Base-by-base conservation (phyloP, 2,329 filamentous ascomycete species). In the Massarina eburnea region DNA sequence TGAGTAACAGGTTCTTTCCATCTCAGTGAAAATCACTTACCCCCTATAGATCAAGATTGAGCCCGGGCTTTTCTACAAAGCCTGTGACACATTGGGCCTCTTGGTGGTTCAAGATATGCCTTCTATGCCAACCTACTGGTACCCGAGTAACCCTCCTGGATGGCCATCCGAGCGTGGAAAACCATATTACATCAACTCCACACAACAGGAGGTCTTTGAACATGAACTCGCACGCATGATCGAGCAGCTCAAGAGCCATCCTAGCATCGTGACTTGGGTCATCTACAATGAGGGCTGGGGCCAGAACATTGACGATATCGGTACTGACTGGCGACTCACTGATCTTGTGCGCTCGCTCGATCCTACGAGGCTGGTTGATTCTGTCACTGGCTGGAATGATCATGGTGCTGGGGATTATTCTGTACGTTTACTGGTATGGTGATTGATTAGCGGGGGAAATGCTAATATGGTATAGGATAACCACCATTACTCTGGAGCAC, bases 201-300 rank as follows among this genome's bases (percentile, higher is more conserved):
- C n/a, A 21, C 39, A 41, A 20, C 84, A 88, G 59, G 68, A 71
- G 5, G 85, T 89, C 55, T 89, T 88, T 48, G 72, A 78, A 36
- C 77, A 84, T 1, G 82, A 88, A 58, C 73, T 88, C 1, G 78
- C 80, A 22, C 55, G 85, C 8, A 65, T 88, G 34, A 69, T 89
- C 33, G 74, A 80, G 30, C 82, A 88, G 51, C 80, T 82, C 62
- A 81, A 80, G 66, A 83, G 74, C 63, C 84, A 84, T 59, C 78
- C 85, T 0, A 83, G 80, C 44, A 86, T 88, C 49, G 75, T 80
- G 8, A 78, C 80, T 1, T 88, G 84, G 82, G 80, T 85, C 14
- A 82, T 88, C 55, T 88, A 87, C 66, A 88, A 88, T 59, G 85
- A 88, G 62, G 84, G 83, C 34, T 88, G 85, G 85, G 84, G 82